phyloP scores from a whole-genome alignment of 2,329 filamentous ascomycete genomes.

The Aspergillus jensenii region DNA sequence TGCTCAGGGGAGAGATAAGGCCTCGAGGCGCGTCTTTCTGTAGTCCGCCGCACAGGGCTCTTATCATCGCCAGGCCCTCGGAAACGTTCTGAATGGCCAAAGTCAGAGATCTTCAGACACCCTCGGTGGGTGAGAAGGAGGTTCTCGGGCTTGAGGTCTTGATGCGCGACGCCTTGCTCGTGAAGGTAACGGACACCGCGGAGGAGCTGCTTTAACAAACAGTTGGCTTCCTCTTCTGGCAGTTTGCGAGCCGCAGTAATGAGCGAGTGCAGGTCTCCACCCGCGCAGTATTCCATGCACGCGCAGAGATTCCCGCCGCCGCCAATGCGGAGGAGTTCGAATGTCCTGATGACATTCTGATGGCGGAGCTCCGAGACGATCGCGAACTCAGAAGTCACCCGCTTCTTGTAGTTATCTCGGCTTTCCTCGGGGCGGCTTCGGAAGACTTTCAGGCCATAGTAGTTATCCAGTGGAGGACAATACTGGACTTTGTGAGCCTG shows the following conservation, averaged over 20 bases:
- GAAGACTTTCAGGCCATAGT: not conserved
- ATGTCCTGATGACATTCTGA: not conserved
- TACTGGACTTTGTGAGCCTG: not conserved
- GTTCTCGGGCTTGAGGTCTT: not conserved
- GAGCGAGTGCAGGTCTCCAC: not conserved
- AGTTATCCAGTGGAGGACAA: not conserved
- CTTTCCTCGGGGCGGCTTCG: not conserved
- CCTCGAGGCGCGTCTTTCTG: not conserved
- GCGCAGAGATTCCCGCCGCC: not conserved
- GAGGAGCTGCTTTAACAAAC: not conserved
- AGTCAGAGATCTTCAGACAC: not conserved
- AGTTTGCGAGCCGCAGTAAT: not conserved
- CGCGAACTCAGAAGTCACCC: not conserved
- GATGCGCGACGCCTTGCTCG: not conserved
- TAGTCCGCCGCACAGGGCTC: not conserved
- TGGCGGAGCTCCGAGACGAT: not conserved
- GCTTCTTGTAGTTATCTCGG: not conserved
- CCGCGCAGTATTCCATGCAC: not conserved
- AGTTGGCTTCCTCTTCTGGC: not conserved
- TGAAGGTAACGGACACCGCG: not conserved
- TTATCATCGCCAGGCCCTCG: not conserved
- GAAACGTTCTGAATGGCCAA: not conserved
- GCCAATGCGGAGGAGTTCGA: not conserved
- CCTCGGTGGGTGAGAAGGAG: not conserved
- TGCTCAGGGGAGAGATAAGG: not conserved